Base-by-base conservation (phyloP, 1,139 yeast genomes). In the Hanseniaspora gamundiae region DNA sequence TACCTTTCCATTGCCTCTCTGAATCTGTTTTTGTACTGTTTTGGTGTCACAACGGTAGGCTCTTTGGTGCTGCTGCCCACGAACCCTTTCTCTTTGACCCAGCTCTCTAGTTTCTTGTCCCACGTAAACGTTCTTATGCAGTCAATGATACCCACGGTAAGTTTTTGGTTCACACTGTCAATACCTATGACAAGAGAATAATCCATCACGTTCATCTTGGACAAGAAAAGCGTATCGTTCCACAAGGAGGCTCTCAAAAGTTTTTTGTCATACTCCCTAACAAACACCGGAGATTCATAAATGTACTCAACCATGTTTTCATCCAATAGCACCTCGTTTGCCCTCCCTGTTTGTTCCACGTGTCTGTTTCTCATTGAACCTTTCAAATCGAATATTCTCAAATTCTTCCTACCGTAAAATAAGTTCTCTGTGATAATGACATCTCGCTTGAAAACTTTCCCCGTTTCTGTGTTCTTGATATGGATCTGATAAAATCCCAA, bases 121-220 rank as follows among this genome's bases (percentile, higher is more conserved):
- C 99, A 93, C 0, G 99, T 93, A 55, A 88, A 93, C 0, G 98
- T 87, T 45, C 98, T 67, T 44, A 93, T 78, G 70, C 94, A 93
- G 61, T 93, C 97, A 51, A 91, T 91, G 39, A 93, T 91, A 5
- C 99, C 99, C 30, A 88, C 94, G 36, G 88, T 85, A 36, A 88
- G 68, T 44, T 79, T 77, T 48, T 73, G 73, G 49, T 71, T 73
- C 43, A 77, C 72, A 41, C 74, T 73, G 55, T 84, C 93, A 42
- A 93, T 84, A 0, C 97, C 98, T 49, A 93, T 81, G 14, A 93
- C 95, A 52, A 93, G 68, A 1, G 97, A 88, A 57, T 93, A 93
- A 62, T 93, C 99, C 99, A 93, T 93, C 11, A 93, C 97, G 57
- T 93, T 94, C 95, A 91, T 87, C 52, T 94, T 94, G 13, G 95